Evolutionary conservation across 176 grass and related monocot species (phyloP), one percentile per base, ranked within the genome.

Genomic region (Coix lacrymajobi): DNA sequence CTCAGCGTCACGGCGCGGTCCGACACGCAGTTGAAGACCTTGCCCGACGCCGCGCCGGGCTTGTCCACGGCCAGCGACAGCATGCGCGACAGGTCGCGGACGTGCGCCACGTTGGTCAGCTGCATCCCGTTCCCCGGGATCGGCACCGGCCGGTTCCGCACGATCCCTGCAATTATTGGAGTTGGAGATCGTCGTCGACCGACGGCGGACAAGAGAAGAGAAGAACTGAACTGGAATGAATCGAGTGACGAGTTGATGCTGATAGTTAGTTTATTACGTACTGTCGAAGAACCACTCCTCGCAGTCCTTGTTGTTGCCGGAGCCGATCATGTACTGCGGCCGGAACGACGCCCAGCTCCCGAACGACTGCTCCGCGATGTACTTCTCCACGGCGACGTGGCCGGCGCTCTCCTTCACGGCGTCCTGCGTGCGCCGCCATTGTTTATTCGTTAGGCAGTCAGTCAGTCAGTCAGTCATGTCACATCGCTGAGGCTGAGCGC

Each of bases 231-330:
- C 36, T 37, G 46, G 7, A 16, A 5, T 2, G 11, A 43, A 44
- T 44, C 12, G 11, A 44, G 15, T 39, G 41, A 38, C 8, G 37
- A 1, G 40, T 0, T 43, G n/a, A n/a, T n/a, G 40, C 40, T 12
- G 40, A 43, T n/a, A n/a, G n/a, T 43, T 11, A 11, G 11, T 43
- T 9, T 1, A n/a, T 3, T 2, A 51, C 12, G 33, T 51, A 98
- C 96, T 85, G 84, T 98, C 96, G 79, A 98, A 98, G 86, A 98
- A 98, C 93, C 93, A 98, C 81, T 98, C 96, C 87, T 98, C 96
- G 64, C 93, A 98, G 62, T 98, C 96, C 83, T 98, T 98, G 83
- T 95, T 98, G 82, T 98, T 98, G 87, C 91, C 89, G n/a, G 96
- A 95, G 79, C 96, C 93, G 76, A 90, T 95, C 93, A 98, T 95